Base-by-base conservation (phyloP, 768 basidiomycete genomes). In the Psilocybe sp. region DNA sequence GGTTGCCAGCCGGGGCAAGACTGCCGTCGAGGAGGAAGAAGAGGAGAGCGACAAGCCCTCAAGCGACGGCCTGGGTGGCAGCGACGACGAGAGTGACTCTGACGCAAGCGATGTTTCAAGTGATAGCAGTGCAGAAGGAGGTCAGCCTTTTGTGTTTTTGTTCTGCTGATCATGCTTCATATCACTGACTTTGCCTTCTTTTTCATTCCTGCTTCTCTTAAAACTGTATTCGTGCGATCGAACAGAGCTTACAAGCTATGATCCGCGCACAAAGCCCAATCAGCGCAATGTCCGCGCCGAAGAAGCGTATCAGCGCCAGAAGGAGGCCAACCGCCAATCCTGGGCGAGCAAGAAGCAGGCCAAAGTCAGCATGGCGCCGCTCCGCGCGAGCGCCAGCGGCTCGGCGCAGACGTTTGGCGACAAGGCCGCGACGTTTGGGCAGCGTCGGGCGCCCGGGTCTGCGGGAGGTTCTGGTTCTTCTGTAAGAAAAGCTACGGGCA, bases 1-100 rank as follows among this genome's bases (percentile, higher is more conserved):
- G 9, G 82, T 72, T n/a, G 76, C 80, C 28, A 78, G 79, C 47
- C 69, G 74, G 55, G 67, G 68, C 44, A 90, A 80, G 76, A 95
- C 91, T 1, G 91, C 87, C 1, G 89, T 92, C 19, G 89, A 94
- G 60, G 84, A 90, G 33, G 92, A 95, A 56, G 90, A 90, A 28
- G 94, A 94, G 14, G 90, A 92, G 63, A 90, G 86, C 57, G 89
- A 92, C 51, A 82, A 77, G 62, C 48, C 64, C 13, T 86, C 85
- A 8, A 84, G 80, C 2, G 79, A 82, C 55, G 79, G 75, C n/a
- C 64, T 79, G 47, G 76, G 76, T 31, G 61, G 58, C 18, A 70
- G 60, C 40, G 62, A 59, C 16, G 70, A 55, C 9, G 61, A 58
- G 46, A 53, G 56, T 42, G 57, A 58, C 13, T 47, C 53, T 11